Evolutionary conservation across 352 stramenopile species (phyloP), one percentile per base, ranked within the genome.

Genomic region (Globisporangium takayamanum): DNA sequence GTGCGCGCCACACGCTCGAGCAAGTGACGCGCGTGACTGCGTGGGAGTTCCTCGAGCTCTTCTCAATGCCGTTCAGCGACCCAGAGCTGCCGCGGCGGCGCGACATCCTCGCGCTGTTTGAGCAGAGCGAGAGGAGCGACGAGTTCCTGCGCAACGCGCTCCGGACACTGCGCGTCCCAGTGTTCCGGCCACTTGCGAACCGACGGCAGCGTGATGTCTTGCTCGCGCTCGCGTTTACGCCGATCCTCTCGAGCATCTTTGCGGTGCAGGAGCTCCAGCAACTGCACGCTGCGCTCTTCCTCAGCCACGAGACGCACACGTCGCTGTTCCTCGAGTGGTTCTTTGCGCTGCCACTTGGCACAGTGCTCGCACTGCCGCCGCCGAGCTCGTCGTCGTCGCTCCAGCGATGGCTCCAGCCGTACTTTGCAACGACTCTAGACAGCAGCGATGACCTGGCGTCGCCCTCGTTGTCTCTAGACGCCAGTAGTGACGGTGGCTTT

Each of bases 281-380:
- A 54, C 57, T 92, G 20, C 80, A 92, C 60, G 60, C 68, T 15
- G 64, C 65, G 3, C 67, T 94, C 41, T 87, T 91, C 53, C 66
- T 92, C 45, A 70, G 70, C 5, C 59, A 68, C 60, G 67, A 72
- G 26, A 68, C 72, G 64, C 68, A 84, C 28, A 78, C 75, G 20
- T 51, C 42, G 55, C 51, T 91, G 62, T 94, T 92, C 66, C 63
- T 94, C 52, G 77, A 89, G 64, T 94, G 84, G 84, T 94, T 78
- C 53, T 92, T 88, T 54, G 76, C 75, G n/a, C 72, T 92, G 20
- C 80, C 84, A 45, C 64, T 90, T 1, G 74, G 71, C 44, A 58
- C 63, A 8, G 60, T 94, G 26, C 62, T 94, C 15, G 61, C 74
- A 5, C 70, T 94, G 16, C 76, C 80, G 47, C 50, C 78, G 5